Base-by-base conservation (phyloP, 306 rosid genomes). In the Hippophae gyantsensis region DNA sequence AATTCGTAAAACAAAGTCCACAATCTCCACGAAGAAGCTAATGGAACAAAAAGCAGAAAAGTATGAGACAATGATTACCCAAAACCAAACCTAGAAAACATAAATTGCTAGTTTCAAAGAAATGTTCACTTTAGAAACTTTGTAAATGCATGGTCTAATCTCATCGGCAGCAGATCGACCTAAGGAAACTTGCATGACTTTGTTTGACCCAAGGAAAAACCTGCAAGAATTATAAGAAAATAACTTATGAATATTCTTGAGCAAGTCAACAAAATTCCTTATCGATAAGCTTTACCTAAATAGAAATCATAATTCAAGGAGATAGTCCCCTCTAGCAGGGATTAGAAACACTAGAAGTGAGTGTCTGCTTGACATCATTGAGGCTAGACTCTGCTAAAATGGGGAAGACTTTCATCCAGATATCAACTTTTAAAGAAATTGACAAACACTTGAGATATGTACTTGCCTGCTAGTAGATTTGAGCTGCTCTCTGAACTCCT, bases 191-290 rank as follows among this genome's bases (percentile, higher is more conserved):
- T 92, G 99, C 96, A 92, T 88, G 13, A 92, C 99, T 73, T 88
- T 92, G 85, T 92, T 92, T 3, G 99, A 89, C 2, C 99, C 99
- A 13, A 92, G 78, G 70, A 92, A 92, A 76, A 92, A 92, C 42
- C 92, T 84, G 60, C 47, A 45, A 72, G 47, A 43, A 38, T 43
- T 42, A 49, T 6, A 55, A 3, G 9, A 26, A 57, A 60, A 55
- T 27, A 9, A 64, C 10, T 13, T 38, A 47, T 42, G 38, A 32
- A 32, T 32, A 32, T 32, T 32, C 38, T 2, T 2, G 38, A 2
- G 5, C 0, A 32, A 32, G 38, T 32, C 38, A 32, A 32, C 5
- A 32, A 18, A 32, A 32, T 32, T 4, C 38, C 38, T 32, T 32
- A 32, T 32, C 5, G 38, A 32, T 32, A 32, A 32, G 3, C 38